phyloP scores from a whole-genome alignment of 1,284 basidiomycete species.

The Ganoderma lucidum region DNA sequence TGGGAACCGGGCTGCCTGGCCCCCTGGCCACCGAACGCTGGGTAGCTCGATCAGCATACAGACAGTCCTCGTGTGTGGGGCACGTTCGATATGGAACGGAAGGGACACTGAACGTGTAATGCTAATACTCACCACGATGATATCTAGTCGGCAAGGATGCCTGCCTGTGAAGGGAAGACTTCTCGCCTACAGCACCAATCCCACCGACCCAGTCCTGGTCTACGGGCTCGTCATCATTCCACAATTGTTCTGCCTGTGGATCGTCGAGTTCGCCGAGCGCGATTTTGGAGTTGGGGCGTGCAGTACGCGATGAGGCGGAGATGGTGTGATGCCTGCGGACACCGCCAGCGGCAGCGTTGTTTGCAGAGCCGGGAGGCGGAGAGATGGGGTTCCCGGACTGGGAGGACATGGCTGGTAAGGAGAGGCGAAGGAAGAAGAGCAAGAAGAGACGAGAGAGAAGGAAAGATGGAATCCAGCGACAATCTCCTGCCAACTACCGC shows the following conservation, averaged over 20 bases:
- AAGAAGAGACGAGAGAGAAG: constrained; percentile 29
- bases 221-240: constrained; percentile 80
- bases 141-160: constrained; percentile 82
- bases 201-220: constrained; percentile 82
- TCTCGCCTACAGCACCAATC: constrained; percentile 83
- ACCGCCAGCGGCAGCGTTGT: constrained; percentile 42
- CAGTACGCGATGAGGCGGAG: constrained; percentile 73
- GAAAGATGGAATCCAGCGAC: constrained; percentile 28
- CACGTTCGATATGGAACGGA: constrained; percentile 14
- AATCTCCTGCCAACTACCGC: constrained; percentile 8
- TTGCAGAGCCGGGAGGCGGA: constrained; percentile 42
- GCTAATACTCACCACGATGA: constrained; percentile 69
- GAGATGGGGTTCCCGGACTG: constrained; percentile 45
- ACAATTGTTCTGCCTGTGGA: constrained; percentile 63
- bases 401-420: constrained; percentile 40
- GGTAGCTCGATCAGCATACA: constrained; percentile 17
- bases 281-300: constrained; percentile 65
- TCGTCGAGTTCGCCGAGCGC: constrained; percentile 69
- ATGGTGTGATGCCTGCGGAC: constrained; percentile 85
- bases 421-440: constrained; percentile 26
- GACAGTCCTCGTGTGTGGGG: neutral
- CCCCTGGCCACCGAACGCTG: constrained; percentile 56
- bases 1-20: constrained; percentile 64
- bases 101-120: constrained; percentile 16
- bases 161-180: constrained; percentile 78